phyloP scores from a whole-genome alignment of 1,284 basidiomycete genomes.

The Cystobasidium pallidum region DNA sequence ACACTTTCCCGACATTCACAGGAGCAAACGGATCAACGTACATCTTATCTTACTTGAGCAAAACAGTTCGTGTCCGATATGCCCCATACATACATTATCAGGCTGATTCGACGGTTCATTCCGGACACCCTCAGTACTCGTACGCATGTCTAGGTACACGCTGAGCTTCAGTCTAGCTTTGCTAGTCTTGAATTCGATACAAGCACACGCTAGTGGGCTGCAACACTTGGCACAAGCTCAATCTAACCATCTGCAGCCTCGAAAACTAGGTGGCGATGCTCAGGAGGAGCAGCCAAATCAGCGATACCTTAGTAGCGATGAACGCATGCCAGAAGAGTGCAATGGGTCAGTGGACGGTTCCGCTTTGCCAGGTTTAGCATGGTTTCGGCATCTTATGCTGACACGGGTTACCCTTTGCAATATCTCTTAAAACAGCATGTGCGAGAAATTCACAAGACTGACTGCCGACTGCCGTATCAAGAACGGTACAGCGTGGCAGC shows the following conservation, averaged over 20 bases:
- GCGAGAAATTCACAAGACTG: neutral
- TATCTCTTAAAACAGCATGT: neutral
- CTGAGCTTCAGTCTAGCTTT: neutral
- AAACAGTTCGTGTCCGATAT: too few species aligned
- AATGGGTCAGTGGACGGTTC: constrained; percentile 2
- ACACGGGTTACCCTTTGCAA: too few species aligned
- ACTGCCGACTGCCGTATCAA: constrained; percentile 6
- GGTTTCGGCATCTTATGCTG: too few species aligned
- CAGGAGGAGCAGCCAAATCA: neutral
- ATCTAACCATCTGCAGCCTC: constrained; percentile 1
- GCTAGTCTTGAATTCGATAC: neutral
- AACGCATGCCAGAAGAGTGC: constrained; percentile 11
- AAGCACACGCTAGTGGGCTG: neutral
- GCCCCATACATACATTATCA: too few species aligned
- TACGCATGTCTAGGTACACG: neutral
- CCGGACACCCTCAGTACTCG: neutral
- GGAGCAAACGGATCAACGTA: too few species aligned
- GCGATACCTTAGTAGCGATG: constrained; percentile 1
- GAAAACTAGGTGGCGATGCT: neutral
- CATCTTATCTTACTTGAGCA: too few species aligned
- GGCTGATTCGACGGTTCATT: too few species aligned
- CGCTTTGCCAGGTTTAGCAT: too few species aligned
- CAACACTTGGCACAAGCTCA: neutral
- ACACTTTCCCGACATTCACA: too few species aligned
- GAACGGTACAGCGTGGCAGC: constrained; percentile 4